Base-by-base conservation (phyloP, 192 early-diverging fungal species). In the Mortierella alpina region DNA sequence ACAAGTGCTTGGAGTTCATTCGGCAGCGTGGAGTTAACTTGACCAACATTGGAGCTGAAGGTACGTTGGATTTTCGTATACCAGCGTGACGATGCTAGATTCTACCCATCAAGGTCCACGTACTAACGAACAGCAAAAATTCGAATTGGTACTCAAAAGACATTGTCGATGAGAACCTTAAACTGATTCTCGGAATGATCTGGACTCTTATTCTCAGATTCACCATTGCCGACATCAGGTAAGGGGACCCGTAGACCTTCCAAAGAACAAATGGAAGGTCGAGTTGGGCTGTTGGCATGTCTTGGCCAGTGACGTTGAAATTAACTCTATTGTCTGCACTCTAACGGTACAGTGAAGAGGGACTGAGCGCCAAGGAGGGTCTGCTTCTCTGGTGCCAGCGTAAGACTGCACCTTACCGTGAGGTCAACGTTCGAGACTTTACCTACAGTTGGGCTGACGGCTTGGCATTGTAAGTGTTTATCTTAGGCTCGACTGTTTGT, bases 121-220 rank as follows among this genome's bases (percentile, higher is more conserved):
- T 8, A 47, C 60, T 23, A 18, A 9, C 59, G 7, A 41, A 6
- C 31, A 31, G 31, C 31, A 31, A 31, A 31, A 1, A 31, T 31
- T 31, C 31, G 31, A 31, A 31, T 31, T 31, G 31, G 31, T 31
- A 31, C 31, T 31, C 66, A 12, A 2, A 65, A 89, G 97, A 99
- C 88, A 98, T 99, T 79, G 96, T 97, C 20, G 96, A 98, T 80
- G 83, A 87, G 8, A 98, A 97, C 85, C 68, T 83, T 45, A 99
- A 98, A 87, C 89, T 99, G 71, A 93, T 96, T 65, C 85, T 99
- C 14, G 97, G 97, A 15, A 90, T 99, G 90, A 94, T 99, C 67
- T 99, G 97, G 97, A 95, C 92, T 8, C 93, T 99, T 72, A 99
- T 99, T 86, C 87, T 99, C 70, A 90, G 97, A 71, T 99, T 99